Base-by-base conservation (phyloP, 2,329 filamentous ascomycete genomes). In the Arthroderma uncinatum region DNA sequence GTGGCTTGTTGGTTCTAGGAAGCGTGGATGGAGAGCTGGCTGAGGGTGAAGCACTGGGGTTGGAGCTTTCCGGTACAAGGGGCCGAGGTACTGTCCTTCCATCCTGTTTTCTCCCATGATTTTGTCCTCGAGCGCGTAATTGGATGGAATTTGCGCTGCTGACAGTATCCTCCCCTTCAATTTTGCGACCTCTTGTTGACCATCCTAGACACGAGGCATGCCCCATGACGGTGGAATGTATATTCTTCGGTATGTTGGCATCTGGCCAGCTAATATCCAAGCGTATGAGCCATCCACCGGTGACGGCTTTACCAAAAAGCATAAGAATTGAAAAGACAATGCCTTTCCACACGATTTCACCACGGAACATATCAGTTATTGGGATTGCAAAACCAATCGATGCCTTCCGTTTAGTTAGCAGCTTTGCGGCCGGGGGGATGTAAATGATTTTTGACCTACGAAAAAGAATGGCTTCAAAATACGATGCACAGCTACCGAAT, bases 341-440 rank as follows among this genome's bases (percentile, higher is more conserved):
- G 0, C 87, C 87, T 9, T 82, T 80, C 87, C 86, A 93, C 1
- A 90, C 70, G 0, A 87, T 76, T 0, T 71, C 64, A 0, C 80
- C 80, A 0, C 68, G 67, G 63, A 90, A 92, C 76, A 93, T 82
- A 4, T 80, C 71, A 0, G 79, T 81, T 30, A 92, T 84, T 0
- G 87, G 87, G 1, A 93, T 86, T 0, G 87, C 84, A 66, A 92
- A 91, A 0, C 87, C 87, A 36, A 92, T 85, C 0, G 79, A 82
- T 1, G 79, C 67, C 68, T 71, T 23, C 23, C 16, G 7, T 16
- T 16, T 37, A 37, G n/a, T 37, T 33, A 30, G n/a, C 37, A 39
- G 28, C n/a, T n/a, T n/a, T 37, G 42, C 28, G n/a, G 30, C 37
- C 14, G n/a, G n/a, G 16, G n/a, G 28, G 19, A 36, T 55, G 7